phyloP scores from a whole-genome alignment of 495 filamentous ascomycete species.

The Tuber aestivum region DNA sequence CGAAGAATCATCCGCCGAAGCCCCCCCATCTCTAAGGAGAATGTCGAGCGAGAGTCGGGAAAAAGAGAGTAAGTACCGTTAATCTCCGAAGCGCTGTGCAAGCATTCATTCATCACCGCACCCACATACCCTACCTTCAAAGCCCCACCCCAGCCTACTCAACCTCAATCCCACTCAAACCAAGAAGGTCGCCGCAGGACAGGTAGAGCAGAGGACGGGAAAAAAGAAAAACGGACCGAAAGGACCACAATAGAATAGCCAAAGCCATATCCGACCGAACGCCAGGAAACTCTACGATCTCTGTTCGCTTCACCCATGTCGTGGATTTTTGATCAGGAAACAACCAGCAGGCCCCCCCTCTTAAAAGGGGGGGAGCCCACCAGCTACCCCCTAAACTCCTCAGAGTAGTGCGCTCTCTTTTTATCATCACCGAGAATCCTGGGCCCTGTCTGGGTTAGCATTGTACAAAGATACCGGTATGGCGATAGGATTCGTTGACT shows the following conservation, averaged over 20 bases:
- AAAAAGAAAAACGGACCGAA: background rate
- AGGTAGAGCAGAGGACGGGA: background rate
- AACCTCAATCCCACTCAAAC: background rate
- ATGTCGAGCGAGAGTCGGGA: background rate
- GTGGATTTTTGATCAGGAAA: background rate
- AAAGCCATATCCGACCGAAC: background rate
- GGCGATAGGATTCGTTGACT: background rate
- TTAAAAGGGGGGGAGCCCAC: background rate
- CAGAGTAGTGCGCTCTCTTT: conserved; percentile 4
- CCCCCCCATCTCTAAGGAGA: background rate
- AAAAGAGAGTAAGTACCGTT: background rate
- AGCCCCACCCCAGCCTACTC: background rate
- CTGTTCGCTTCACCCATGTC: conserved; percentile 3
- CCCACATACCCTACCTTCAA: background rate
- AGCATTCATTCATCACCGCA: background rate
- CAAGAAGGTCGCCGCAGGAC: background rate
- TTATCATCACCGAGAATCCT: conserved; percentile 3
- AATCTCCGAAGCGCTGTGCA: background rate
- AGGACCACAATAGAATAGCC: background rate
- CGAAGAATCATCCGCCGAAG: background rate
- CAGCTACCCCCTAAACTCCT: background rate
- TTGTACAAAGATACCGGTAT: background rate
- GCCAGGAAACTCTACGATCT: conserved; percentile 2
- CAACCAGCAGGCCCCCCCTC: background rate
- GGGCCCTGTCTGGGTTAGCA: background rate